Percentiles rank a stretch among this genome's conserved stretches.
Evolutionary conservation across 2,329 filamentous ascomycete genomes (phyloP).

Genomic region (Pestalotiopsis sp.): DNA sequence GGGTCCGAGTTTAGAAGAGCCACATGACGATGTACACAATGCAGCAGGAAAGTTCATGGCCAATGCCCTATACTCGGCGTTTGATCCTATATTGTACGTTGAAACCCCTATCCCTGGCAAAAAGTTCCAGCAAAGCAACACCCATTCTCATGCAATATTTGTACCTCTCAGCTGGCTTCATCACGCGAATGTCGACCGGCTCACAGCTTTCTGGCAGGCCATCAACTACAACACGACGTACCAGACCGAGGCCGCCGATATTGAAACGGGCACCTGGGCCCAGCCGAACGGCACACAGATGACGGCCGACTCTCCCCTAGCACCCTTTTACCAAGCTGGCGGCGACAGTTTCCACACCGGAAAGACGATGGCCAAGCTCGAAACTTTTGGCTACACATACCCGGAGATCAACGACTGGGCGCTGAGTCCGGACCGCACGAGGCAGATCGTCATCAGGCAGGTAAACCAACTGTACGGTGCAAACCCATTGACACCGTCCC

Average conservation of each 20-base stretch:
- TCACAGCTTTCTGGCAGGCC: conserved; percentile 55
- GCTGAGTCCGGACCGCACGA: conserved; percentile 60
- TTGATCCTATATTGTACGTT: conserved; percentile 50
- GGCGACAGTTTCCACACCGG: conserved; percentile 46
- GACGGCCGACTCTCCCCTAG: conserved; percentile 47
- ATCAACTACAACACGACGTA: conserved; percentile 37
- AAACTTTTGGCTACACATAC: conserved; percentile 44
- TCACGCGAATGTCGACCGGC: conserved; percentile 62
- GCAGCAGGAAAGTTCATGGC: conserved; percentile 36
- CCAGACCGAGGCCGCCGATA: conserved; percentile 25
- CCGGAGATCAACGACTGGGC: conserved; percentile 47
- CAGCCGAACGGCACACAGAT: conserved; percentile 42
- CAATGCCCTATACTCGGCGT: conserved; percentile 42
- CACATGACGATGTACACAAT: conserved; percentile 47
- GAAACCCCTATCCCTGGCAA: neutral
- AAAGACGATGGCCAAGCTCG: conserved; percentile 29
- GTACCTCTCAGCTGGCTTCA: conserved; percentile 45
- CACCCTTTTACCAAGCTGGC: conserved; percentile 49
- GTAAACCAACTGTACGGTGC: conserved; percentile 55
- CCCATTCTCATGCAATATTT: neutral
- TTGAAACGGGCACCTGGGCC: conserved; percentile 39
- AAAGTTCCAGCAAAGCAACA: neutral
- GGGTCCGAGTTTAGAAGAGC: conserved; percentile 45
- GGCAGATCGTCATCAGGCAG: conserved; percentile 63
- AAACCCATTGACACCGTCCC: neutral